Percentiles rank a stretch among this genome's conserved stretches.
Conservation (phyloP, 495 filamentous ascomycete genomes). For the Thozetella sp. region DNA sequence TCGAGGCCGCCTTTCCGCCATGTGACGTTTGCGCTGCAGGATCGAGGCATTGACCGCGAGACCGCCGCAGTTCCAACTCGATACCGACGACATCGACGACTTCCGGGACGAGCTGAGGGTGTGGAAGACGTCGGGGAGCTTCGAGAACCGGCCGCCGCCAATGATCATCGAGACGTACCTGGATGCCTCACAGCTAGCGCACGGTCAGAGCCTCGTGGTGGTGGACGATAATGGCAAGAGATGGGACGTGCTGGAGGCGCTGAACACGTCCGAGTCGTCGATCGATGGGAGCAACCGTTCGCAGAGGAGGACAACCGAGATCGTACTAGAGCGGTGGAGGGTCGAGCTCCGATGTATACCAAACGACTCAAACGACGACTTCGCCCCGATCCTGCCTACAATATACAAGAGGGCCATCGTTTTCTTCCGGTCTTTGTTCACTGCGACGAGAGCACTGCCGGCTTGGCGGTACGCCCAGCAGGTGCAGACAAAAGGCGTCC, state of each 20-base stretch:
- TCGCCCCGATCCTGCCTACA: conserved; percentile 74
- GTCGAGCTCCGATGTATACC: conserved; percentile 68
- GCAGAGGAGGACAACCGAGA: conserved; percentile 55
- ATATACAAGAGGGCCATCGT: conserved; percentile 96
- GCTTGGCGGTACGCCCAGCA: conserved; percentile 83
- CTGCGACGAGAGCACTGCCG: conserved; percentile 79
- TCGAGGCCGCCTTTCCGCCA: conserved; percentile 14
- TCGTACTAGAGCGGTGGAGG: conserved; percentile 89
- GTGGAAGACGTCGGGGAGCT: conserved; percentile 78
- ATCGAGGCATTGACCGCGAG: not conserved
- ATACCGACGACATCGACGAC: conserved; percentile 87
- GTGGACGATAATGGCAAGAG: conserved; percentile 86
- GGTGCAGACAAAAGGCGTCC: conserved; percentile 64
- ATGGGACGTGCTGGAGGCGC: conserved; percentile 87
- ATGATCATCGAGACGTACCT: conserved; percentile 90
- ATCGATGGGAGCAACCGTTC: conserved; percentile 48
- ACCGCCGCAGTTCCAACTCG: conserved; percentile 78
- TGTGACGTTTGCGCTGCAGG: conserved; percentile 4
- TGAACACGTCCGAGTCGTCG: conserved; percentile 65
- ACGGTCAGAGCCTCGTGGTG: conserved; percentile 83
- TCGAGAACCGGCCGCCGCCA: conserved; percentile 78
- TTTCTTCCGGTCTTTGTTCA: conserved; percentile 90
- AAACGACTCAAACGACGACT: conserved; percentile 59
- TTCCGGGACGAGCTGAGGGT: conserved; percentile 76
- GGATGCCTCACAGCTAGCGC: conserved; percentile 77